Base-by-base conservation (phyloP, 2,329 filamentous ascomycete species). In the Ustulina deusta region DNA sequence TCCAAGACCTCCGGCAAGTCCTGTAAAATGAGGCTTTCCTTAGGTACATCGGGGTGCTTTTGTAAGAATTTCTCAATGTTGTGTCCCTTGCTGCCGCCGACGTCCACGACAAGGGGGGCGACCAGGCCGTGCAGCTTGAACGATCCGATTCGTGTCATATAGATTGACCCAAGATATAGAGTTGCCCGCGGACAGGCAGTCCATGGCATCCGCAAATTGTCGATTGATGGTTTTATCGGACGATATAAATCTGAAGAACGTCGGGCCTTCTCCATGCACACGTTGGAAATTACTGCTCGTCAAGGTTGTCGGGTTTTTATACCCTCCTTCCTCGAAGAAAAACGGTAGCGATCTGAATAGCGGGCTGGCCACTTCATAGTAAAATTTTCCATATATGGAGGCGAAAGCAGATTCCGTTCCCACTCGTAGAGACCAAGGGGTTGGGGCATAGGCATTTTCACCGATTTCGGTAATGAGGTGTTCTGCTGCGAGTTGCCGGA, bases 61-160 rank as follows among this genome's bases (percentile, higher is more conserved):
- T 42, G 34, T 1, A 34, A 13, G 27, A 52, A 61, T 9, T 15
- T 49, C 22, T 61, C 58, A 15, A 61, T n/a, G 29, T 61, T 34
- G 36, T 61, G 48, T 7, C 51, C 51, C 20, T 55, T 36, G 20
- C 34, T 38, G 2, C 51, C 51, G 9, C 51, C 32, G n/a, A 55
- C 20, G 7, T 55, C 32, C 20, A 55, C 51, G 34, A 55, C 20
- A 22, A 55, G 9, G n/a, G n/a, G 51, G 10, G 6, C 20, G 20
- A 15, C 13, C 51, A 27, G 20, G 51, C 20, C 20, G 32, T 2
- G 51, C n/a, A 3, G n/a, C 51, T 22, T 22, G n/a, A 15, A 38
- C 13, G 6, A 55, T 15, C 20, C 40, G n/a, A 1, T 6, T 38
- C 6, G 32, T 55, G 11, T 55, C 34, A 17, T 55, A 55, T 2